These are phyloP conservation scores for Pinus albicaulis DNA, from an alignment of 75 land plant genomes.

Conservation along the genomic window DNA sequence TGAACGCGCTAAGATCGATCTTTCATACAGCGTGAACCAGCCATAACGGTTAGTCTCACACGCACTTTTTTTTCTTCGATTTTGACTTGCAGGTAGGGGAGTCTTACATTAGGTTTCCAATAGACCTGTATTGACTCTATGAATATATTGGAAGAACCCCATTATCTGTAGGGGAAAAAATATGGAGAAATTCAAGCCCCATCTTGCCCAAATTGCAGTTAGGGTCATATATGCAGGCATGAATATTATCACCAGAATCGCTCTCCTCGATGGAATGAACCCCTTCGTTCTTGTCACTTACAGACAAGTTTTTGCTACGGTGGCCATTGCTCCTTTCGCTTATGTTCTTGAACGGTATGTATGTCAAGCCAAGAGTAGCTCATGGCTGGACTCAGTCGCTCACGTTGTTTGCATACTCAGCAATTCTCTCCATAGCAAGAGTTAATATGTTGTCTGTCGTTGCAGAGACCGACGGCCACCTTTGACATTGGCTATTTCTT, in stretches of 20 bases:
- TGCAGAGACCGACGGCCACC: slow-evolving; percentile 15
- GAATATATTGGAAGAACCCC: too few relatives aligned
- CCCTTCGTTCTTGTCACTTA: slow-evolving; percentile 15
- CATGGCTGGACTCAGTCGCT: too few relatives aligned
- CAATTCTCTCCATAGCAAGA: not conserved
- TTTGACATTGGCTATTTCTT: not conserved
- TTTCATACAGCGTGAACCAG: too few relatives aligned
- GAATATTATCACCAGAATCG: slow-evolving; percentile 17
- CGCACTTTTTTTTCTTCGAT: too few relatives aligned
- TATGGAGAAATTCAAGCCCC: not conserved
- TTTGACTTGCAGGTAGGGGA: too few relatives aligned
- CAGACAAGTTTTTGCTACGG: slow-evolving; percentile 17
- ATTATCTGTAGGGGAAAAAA: too few relatives aligned
- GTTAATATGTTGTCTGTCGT: not conserved
- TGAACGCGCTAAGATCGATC: too few relatives aligned
- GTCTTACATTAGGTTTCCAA: too few relatives aligned
- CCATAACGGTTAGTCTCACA: too few relatives aligned
- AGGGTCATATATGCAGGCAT: not conserved
- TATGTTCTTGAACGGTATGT: slow-evolving; percentile 18
- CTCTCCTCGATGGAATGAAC: slow-evolving; percentile 18
- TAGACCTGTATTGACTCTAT: too few relatives aligned
- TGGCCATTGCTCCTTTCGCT: slow-evolving; percentile 19
- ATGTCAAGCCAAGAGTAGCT: too few relatives aligned
- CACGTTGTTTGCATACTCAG: not conserved
- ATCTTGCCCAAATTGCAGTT: not conserved